Base-by-base conservation (phyloP, 768 basidiomycete genomes). In the Russula lepida region DNA sequence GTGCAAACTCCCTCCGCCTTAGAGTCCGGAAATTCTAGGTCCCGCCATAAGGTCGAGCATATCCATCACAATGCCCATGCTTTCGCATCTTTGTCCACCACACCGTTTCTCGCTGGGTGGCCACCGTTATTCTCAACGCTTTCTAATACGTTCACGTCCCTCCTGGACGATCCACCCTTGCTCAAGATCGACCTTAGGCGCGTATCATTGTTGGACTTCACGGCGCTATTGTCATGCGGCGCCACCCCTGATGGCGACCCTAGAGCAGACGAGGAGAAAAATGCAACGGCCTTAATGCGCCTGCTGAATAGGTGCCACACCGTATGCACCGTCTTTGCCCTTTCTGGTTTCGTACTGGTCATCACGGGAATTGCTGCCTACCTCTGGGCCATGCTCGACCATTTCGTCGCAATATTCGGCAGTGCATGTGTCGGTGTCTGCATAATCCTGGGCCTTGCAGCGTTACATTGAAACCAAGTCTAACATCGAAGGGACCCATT, bases 171-270 rank as follows among this genome's bases (percentile, higher is more conserved):
- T 30, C 61, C 62, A 8, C 62, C 62, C 39, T 2, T 30, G 28
- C 52, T 63, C n/a, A 55, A 59, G 19, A 63, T 63, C 27, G 62
- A 63, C 53, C 27, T 61, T 23, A 27, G 56, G 37, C 56, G 61
- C 35, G 56, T 54, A 21, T 53, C 56, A 8, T 8, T 53, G 17
- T 46, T 62, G 30, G 27, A 43, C 37, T 27, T 46, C 23, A 11
- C 28, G 23, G 17, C 37, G 30, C 7, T 52, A 12, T 17, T 49
- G 11, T 46, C 53, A 5, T 56, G 62, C 48, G 0, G 44, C 17
- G 30, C 53, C 30, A 23, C 6, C 19, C 15, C 48, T 32, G 47
- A 43, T 19, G 52, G 28, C 3, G 39, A 64, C 28, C 41, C 54
- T 1, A 41, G 27, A n/a, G 58, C n/a, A 2, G 52, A 64, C n/a